These are phyloP conservation scores for Acanthamoeba royreba DNA, from an alignment of 208 protist genomes.

Conservation along the genomic window DNA sequence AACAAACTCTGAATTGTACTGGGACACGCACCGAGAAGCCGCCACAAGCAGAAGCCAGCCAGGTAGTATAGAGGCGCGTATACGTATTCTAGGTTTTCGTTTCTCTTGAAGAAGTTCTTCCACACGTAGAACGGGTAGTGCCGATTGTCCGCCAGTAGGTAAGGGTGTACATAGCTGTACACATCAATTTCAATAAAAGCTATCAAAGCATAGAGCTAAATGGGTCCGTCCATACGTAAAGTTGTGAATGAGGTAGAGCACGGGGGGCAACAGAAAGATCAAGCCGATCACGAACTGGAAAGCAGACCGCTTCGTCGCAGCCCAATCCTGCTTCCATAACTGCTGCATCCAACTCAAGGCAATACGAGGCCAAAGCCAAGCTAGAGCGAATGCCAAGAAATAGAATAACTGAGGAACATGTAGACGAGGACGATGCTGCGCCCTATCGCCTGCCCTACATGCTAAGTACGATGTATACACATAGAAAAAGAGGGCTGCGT, in stretches of 20 bases:
- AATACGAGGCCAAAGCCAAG: background rate
- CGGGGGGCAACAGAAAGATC: background rate
- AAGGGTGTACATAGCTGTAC: slow-evolving; percentile 32
- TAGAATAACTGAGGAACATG: slow-evolving; percentile 19
- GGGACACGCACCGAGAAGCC: background rate
- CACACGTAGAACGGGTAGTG: slow-evolving; percentile 58
- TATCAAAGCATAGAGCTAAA: background rate
- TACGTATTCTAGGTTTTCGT: background rate
- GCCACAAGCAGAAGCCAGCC: background rate
- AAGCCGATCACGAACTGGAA: background rate
- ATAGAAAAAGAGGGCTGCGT: background rate
- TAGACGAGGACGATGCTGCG: background rate
- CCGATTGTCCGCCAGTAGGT: slow-evolving; percentile 57
- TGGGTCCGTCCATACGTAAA: background rate
- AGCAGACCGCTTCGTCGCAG: background rate
- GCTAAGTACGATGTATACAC: background rate
- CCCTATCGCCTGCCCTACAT: background rate
- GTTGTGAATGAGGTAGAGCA: background rate
- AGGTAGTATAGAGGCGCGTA: slow-evolving; percentile 12
- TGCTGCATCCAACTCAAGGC: background rate
- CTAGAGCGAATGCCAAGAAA: background rate
- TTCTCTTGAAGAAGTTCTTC: slow-evolving; percentile 42
- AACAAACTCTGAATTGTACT: background rate
- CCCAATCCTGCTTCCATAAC: background rate
- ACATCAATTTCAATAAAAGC: background rate